Evolutionary conservation across 2,329 filamentous ascomycete genomes (phyloP).

Genomic region (Botrytis squamosa): DNA sequence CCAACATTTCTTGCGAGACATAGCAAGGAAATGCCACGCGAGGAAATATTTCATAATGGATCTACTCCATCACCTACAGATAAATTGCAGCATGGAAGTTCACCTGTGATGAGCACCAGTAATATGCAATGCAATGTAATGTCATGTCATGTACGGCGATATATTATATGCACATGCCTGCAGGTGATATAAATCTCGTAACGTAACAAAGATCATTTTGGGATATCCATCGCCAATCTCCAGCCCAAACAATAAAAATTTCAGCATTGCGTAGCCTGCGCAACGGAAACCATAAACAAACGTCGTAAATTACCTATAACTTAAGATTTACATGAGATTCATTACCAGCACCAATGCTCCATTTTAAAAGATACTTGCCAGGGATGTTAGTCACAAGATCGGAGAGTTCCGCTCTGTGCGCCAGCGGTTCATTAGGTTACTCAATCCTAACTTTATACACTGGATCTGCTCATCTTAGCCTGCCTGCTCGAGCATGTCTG

Average conservation of each 20-base stretch:
- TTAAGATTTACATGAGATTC: not conserved
- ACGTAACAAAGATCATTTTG: constrained; percentile 12
- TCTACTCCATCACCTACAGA: not conserved
- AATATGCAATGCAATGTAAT: constrained; percentile 13
- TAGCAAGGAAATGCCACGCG: not conserved
- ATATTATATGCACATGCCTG: not conserved
- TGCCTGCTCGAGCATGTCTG: not conserved
- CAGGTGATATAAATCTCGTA: constrained; percentile 11
- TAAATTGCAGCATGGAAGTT: not conserved
- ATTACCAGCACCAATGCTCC: not conserved
- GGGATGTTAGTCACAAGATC: not conserved
- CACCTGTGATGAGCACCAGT: constrained; percentile 2
- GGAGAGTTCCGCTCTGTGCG: not conserved
- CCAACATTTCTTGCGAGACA: not conserved
- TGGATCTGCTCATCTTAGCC: not conserved
- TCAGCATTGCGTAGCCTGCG: not conserved
- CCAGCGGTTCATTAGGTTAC: constrained; percentile 11
- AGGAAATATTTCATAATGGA: not conserved
- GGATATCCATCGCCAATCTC: constrained; percentile 1
- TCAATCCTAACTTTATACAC: constrained; percentile 11
- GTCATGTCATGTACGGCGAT: constrained; percentile 1
- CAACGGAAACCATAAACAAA: not conserved
- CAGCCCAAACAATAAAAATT: not conserved
- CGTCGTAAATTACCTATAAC: not conserved
- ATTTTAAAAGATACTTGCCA: not conserved